Conservation (phyloP, 345 rosid genomes). For the Lumnitzera racemosa region DNA sequence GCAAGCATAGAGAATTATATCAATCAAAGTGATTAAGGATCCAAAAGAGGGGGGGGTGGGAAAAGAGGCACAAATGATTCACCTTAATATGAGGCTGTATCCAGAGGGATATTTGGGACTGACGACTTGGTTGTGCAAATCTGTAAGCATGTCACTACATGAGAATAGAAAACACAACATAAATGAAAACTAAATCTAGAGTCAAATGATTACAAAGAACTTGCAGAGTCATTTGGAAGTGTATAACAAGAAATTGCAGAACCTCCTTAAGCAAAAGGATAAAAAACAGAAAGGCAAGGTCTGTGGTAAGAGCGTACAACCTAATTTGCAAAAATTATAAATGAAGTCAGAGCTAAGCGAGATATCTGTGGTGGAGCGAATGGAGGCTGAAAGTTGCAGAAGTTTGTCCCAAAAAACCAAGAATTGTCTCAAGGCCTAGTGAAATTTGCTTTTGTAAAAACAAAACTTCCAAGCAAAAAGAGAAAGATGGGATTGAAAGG, state of each 20-base stretch:
- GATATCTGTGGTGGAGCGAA: no score
- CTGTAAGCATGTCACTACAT: conserved; percentile 37
- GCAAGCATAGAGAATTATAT: conserved; percentile 28
- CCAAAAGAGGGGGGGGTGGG: conserved; percentile 9
- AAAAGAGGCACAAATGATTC: conserved; percentile 3
- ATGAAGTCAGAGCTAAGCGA: no score
- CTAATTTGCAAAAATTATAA: no score
- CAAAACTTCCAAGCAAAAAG: neutral
- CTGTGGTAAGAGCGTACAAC: no score
- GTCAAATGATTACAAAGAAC: neutral
- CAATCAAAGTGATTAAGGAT: conserved; percentile 6
- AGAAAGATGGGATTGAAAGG: neutral
- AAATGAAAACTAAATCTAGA: conserved; percentile 7
- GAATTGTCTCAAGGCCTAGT: neutral
- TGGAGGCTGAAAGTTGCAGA: neutral
- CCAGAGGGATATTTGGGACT: conserved; percentile 84
- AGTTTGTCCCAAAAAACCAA: neutral
- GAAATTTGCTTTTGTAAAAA: neutral
- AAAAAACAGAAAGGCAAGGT: no score
- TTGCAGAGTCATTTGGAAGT: no score
- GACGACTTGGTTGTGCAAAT: conserved; percentile 62
- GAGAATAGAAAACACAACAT: conserved; percentile 10
- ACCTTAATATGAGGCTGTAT: conserved; percentile 89
- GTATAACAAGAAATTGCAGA: no score
- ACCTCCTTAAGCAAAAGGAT: no score